Evolutionary conservation across 768 basidiomycete genomes (phyloP).

Genomic region (Serendipita vermifera): DNA sequence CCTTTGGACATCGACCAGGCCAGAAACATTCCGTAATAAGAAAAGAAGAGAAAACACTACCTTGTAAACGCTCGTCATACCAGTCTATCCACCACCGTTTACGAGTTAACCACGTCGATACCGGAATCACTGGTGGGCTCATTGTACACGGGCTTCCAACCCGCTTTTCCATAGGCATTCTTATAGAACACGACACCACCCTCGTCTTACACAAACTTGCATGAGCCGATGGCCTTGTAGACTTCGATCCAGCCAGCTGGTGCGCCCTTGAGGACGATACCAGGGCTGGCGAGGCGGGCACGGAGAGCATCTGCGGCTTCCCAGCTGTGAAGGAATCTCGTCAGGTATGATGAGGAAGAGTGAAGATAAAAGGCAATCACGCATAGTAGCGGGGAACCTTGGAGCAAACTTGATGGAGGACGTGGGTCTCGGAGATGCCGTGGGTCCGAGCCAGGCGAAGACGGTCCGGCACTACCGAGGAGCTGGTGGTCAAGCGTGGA

Average conservation of each 20-base stretch:
- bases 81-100: too few relatives aligned
- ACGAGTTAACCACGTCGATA: too few relatives aligned
- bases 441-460: constrained; percentile 18
- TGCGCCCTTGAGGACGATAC: constrained; percentile 9
- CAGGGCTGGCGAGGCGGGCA: constrained; percentile 21
- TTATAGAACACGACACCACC: constrained; percentile 25
- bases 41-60: too few relatives aligned
- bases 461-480: constrained; percentile 25
- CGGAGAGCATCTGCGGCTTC: too few relatives aligned
- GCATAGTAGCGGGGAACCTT: constrained; percentile 30
- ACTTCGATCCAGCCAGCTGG: neutral
- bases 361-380: too few relatives aligned
- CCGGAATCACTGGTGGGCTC: too few relatives aligned
- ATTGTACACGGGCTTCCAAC: too few relatives aligned
- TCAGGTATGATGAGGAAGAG: too few relatives aligned
- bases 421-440: constrained; percentile 28
- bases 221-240: neutral
- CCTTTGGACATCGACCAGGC: too few relatives aligned
- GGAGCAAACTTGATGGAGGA: constrained; percentile 29
- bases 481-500: constrained; percentile 27
- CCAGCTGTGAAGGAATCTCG: too few relatives aligned
- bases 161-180: constrained; percentile 26
- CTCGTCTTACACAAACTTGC: constrained; percentile 27
- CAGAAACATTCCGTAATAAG: too few relatives aligned
- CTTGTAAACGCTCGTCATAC: too few relatives aligned